phyloP scores from a whole-genome alignment of 345 rosid genomes.

The Gossypium anomalum region DNA sequence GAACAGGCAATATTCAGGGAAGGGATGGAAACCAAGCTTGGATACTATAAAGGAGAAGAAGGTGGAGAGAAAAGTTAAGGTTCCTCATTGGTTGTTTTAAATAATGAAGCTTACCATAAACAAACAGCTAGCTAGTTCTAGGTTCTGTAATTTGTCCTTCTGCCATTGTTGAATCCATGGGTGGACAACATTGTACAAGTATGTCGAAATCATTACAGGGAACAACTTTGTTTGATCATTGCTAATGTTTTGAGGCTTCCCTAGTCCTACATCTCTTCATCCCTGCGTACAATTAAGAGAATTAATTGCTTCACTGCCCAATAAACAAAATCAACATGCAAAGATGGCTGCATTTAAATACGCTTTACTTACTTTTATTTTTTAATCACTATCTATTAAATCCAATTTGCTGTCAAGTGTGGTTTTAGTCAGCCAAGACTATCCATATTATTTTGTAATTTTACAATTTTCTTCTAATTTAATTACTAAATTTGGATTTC shows the following conservation, averaged over 20 bases:
- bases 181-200: not conserved
- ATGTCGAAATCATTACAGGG: not conserved
- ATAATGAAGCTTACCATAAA: not conserved
- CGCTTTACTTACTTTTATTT: not conserved
- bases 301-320: not conserved
- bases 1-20: constrained; percentile 52
- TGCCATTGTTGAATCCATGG: not conserved
- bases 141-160: not conserved
- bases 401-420: not conserved
- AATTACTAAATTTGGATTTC: too few relatives aligned
- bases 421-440: too few relatives aligned
- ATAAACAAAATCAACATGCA: not conserved
- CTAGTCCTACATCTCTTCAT: not conserved
- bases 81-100: constrained; percentile 40
- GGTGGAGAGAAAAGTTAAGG: constrained; percentile 36
- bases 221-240: not conserved
- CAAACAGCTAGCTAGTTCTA: not conserved
- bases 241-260: not conserved
- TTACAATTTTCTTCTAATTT: too few relatives aligned
- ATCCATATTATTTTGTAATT: too few relatives aligned
- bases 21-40: constrained; percentile 62
- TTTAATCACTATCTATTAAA: not conserved
- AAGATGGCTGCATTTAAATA: not conserved
- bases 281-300: not conserved
- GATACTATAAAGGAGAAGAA: constrained; percentile 61